These are phyloP conservation scores for Phytophthora megakarya DNA, from an alignment of 352 stramenopile species.

Conservation along the genomic window DNA sequence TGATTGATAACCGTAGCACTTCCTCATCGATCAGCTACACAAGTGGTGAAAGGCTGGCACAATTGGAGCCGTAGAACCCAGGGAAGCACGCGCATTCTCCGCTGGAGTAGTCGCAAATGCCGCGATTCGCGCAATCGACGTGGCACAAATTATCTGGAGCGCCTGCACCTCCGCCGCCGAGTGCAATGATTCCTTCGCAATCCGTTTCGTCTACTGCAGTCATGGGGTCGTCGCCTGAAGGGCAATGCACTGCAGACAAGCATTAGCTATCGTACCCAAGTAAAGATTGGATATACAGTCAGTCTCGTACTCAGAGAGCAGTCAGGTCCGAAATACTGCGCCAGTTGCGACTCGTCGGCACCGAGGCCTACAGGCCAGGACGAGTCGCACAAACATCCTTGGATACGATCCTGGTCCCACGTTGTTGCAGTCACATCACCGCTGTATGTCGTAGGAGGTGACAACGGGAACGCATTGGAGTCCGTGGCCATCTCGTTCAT, in stretches of 20 bases:
- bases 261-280: slow-evolving; percentile 3
- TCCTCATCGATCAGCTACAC: slow-evolving; percentile 7
- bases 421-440: slow-evolving; percentile 57
- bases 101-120: slow-evolving; percentile 71
- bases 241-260: slow-evolving; percentile 62
- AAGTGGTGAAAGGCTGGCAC: slow-evolving; percentile 69
- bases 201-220: slow-evolving; percentile 86
- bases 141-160: slow-evolving; percentile 65
- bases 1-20: slow-evolving; percentile 4
- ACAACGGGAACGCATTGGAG: slow-evolving; percentile 63
- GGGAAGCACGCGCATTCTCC: slow-evolving; percentile 73
- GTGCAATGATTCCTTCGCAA: slow-evolving; percentile 60
- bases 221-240: slow-evolving; percentile 87
- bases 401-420: slow-evolving; percentile 81
- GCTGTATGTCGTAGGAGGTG: slow-evolving; percentile 54
- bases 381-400: slow-evolving; percentile 83
- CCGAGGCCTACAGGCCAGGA: slow-evolving; percentile 76
- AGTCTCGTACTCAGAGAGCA: slow-evolving; percentile 69
- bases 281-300: neutral
- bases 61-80: slow-evolving; percentile 84
- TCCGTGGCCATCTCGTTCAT: slow-evolving; percentile 62
- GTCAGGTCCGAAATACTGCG: slow-evolving; percentile 89
- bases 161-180: slow-evolving; percentile 45
- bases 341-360: slow-evolving; percentile 71
- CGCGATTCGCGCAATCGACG: slow-evolving; percentile 79